Base-by-base conservation (phyloP, 163 green algal species). In the Chlamydomonas reinhardtii region DNA sequence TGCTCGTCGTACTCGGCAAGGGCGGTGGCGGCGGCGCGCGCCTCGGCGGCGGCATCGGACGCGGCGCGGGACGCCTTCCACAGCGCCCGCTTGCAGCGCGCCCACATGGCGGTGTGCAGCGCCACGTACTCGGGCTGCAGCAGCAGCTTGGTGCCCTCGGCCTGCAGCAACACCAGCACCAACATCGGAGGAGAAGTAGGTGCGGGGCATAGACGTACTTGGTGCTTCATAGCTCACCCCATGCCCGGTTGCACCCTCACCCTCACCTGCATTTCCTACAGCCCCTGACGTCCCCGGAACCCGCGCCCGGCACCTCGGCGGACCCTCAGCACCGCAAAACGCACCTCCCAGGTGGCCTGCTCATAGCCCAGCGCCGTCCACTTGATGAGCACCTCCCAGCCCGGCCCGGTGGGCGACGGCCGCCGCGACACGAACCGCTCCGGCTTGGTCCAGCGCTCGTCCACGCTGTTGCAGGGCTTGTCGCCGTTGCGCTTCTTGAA, bases 311-410 rank as follows among this genome's bases (percentile, higher is more conserved):
- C n/a, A n/a, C n/a, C n/a, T n/a, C n/a, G n/a, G n/a, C n/a, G n/a
- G n/a, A n/a, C n/a, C n/a, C n/a, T n/a, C n/a, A n/a, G n/a, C n/a
- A n/a, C n/a, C n/a, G n/a, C n/a, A n/a, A n/a, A n/a, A n/a, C 25
- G 61, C 75, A 95, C 91, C 93, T 98, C 96, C 96, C 96, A 98
- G 20, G 95, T 97, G 43, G 90, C 91, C 34, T 94, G 74, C 83
- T 98, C 95, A 82, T 95, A 95, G 59, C 94, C 94, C 37, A 98
- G 90, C 29, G 90, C 87, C 34, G 32, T 85, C 96, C 96, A 98
- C 90, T 97, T 97, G 70, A 97, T 91, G 76, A 98, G 92, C 73
- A 97, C 93, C 90, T 99, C 95, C 96, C 96, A 99, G 43, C 96
- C 96, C 8, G 96, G 96, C 17, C 88, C 93, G 48, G 78, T 83